Evolutionary conservation across 257 asterid genomes (phyloP), one percentile per base, ranked within the genome.

Genomic region (Gentiana macrophylla): DNA sequence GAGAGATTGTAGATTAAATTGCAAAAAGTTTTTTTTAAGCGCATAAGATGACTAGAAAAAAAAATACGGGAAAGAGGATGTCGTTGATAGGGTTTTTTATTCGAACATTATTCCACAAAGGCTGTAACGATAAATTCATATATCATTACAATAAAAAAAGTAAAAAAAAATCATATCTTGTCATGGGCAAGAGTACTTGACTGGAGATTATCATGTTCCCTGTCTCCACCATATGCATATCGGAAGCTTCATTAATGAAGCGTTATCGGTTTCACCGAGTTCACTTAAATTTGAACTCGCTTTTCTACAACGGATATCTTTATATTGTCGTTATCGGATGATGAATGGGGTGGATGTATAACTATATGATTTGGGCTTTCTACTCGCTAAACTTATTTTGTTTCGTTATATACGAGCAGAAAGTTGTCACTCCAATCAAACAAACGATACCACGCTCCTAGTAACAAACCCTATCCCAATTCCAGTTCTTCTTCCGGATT

Each of bases 221-320:
- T 3, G 94, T 82, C 53, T 90, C 98, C 4, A 86, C 95, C 53
- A 44, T 66, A 66, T 89, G 94, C 55, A 86, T 67, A 45, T 82
- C 90, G 8, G 70, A 62, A 0, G 86, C 37, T 57, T 80, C 94
- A 35, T 73, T 50, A 10, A 85, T 55, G 93, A 72, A 59, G 79
- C 72, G 1, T 83, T 75, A 54, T 72, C 90, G 33, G 76, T 63
- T 53, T 86, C 94, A 52, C 80, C 77, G 8, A 69, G 44, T 10
- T 81, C 89, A 37, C 79, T 76, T 1, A 86, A 84, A 55, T 94
- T 86, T 3, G 98, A 84, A 33, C 96, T n/a, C n/a, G n/a, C n/a
- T n/a, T n/a, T n/a, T n/a, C 94, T 0, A 94, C 95, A 64, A 89
- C 94, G 0, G 97, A 86, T 64, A 86, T 82, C 81, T 89, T 89